Conservation (phyloP, 2,329 filamentous ascomycete species). For the Aspergillus vadensis region DNA sequence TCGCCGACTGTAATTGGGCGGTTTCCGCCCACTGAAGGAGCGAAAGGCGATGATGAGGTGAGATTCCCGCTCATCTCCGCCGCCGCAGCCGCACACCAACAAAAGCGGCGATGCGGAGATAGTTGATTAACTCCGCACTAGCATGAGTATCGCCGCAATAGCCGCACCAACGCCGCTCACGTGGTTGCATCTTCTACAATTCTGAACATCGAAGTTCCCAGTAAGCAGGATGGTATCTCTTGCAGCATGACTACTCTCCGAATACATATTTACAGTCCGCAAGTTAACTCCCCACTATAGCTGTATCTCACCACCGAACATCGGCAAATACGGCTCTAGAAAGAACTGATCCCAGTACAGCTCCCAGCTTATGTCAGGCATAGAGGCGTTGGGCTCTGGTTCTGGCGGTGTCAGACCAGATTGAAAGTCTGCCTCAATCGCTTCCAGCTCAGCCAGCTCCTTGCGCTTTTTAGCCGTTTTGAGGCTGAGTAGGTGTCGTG, state of each 20-base stretch:
- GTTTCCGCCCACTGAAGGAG: no score
- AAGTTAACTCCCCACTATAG: constrained; percentile 5
- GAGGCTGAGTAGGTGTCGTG: constrained; percentile 31
- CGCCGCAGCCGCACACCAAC: constrained; percentile 19
- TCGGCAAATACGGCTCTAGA: constrained; percentile 32
- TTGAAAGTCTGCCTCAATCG: constrained; percentile 27
- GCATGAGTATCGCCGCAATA: constrained; percentile 12
- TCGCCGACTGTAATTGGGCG: no score
- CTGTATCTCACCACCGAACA: constrained; percentile 25
- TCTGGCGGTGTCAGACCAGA: constrained; percentile 14
- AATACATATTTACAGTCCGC: not conserved
- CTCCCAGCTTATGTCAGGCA: constrained; percentile 28
- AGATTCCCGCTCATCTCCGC: constrained; percentile 15
- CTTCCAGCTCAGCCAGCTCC: constrained; percentile 31
- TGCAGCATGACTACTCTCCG: no score
- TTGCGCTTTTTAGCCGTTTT: constrained; percentile 33
- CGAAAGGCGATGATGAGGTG: not conserved
- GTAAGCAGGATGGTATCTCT: no score
- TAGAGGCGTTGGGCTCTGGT: constrained; percentile 11
- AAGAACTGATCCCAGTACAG: constrained; percentile 35
- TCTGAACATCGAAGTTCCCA: no score
- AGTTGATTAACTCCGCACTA: constrained; percentile 18
- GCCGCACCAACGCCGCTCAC: constrained; percentile 19
- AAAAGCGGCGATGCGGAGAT: constrained; percentile 14
- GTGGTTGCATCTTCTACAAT: no score